A percentile compares a stretch with the other conserved stretches of the same genome.
Conservation (phyloP, 805 yeast species). For the Candida jianshihensis region DNA sequence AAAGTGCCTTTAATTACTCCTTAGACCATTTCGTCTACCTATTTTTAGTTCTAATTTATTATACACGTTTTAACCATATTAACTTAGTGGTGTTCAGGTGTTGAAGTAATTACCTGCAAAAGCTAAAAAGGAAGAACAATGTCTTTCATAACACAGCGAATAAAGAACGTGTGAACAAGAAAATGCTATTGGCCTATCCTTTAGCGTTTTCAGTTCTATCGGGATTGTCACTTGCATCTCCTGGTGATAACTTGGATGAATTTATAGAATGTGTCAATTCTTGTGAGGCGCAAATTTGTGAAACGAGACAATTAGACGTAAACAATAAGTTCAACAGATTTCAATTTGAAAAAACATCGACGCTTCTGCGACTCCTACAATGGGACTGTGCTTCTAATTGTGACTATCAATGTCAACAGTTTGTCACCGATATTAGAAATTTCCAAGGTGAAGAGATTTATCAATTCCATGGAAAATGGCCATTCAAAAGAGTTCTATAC, state of each 20-base stretch:
- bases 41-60: no score
- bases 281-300: conserved; percentile 4
- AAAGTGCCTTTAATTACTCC: no score
- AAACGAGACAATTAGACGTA: neutral
- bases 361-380: conserved; percentile 34
- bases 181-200: no score
- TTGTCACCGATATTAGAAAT: conserved; percentile 53
- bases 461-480: conserved; percentile 99
- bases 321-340: conserved; percentile 3
- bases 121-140: no score
- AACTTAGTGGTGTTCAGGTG: no score
- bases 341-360: conserved; percentile 8
- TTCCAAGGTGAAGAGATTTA: conserved; percentile 43
- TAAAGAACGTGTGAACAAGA: no score
- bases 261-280: conserved; percentile 5
- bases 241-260: conserved; percentile 10
- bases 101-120: no score
- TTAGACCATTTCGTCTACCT: no score
- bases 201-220: no score
- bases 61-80: no score
- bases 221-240: conserved; percentile 5
- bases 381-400: conserved; percentile 83
- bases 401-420: conserved; percentile 88
- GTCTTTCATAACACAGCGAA: no score
- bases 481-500: conserved; percentile 71